A percentile compares a stretch with the other conserved stretches of the same genome.
Evolutionary conservation across 179 eudicot genomes (phyloP).

Genomic region (Drosera spatulata): DNA sequence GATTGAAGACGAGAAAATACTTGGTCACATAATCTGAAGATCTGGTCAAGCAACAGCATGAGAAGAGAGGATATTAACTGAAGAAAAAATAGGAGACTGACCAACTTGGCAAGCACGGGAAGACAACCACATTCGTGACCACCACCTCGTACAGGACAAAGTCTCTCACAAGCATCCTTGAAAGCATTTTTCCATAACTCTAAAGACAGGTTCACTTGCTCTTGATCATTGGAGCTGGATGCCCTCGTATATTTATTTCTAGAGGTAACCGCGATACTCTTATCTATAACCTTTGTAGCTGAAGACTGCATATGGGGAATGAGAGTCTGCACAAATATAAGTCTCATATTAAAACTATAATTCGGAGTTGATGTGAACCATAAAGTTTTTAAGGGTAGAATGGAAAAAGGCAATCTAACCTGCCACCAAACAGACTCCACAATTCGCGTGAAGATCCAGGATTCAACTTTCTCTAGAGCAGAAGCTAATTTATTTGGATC

Average conservation of each 20-base stretch:
- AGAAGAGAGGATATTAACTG: too few species aligned
- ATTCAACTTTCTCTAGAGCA: constrained; percentile 64
- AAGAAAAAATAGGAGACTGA: constrained; percentile 12
- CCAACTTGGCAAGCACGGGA: constrained; percentile 69
- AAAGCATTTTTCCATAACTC: constrained; percentile 94
- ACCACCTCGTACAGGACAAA: constrained; percentile 82
- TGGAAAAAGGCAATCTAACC: constrained; percentile 22
- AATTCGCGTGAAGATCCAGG: constrained; percentile 87
- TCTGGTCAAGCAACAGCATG: too few species aligned
- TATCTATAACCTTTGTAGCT: constrained; percentile 44
- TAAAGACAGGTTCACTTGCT: constrained; percentile 58
- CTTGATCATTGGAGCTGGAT: constrained; percentile 43
- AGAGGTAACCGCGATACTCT: constrained; percentile 22
- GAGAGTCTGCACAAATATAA: constrained; percentile 41
- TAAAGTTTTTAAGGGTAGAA: neutral
- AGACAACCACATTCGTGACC: constrained; percentile 97
- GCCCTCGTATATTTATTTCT: constrained; percentile 33
- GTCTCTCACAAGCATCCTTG: constrained; percentile 81
- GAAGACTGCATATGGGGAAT: constrained; percentile 92
- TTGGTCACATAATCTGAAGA: neutral
- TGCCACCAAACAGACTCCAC: constrained; percentile 98
- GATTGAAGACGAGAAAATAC: constrained; percentile 5
- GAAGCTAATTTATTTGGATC: constrained; percentile 46
- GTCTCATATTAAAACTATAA: neutral
- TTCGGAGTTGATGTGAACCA: constrained; percentile 1